A percentile compares a stretch with the other conserved stretches of the same genome.
Conservation (phyloP, 176 grass and related monocot genomes). For the Dendrocalamus sinicus region DNA sequence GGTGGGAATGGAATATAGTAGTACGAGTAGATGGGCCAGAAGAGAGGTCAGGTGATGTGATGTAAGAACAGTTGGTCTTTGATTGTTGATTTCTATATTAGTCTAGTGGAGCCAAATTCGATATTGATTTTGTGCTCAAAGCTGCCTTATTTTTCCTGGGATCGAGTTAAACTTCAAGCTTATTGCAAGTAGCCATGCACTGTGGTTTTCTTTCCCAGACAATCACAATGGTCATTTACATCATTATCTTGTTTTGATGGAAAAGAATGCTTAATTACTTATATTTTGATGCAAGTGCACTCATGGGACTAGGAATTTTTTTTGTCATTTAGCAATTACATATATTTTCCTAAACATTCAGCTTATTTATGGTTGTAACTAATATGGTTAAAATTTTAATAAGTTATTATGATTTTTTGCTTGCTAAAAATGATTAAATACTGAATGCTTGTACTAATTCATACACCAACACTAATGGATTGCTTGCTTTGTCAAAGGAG, state of each 20-base stretch:
- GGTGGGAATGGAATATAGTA: background rate
- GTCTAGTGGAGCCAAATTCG: background rate
- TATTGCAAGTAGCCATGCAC: background rate
- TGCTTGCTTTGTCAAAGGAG: too few relatives aligned
- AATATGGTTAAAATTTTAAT: background rate
- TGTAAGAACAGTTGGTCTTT: background rate
- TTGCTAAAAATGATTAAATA: conserved; percentile 1
- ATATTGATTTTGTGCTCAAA: background rate
- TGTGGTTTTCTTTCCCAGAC: background rate
- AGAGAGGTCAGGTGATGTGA: background rate
- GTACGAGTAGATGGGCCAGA: background rate
- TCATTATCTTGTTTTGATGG: background rate
- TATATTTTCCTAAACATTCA: conserved; percentile 6
- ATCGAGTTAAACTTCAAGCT: conserved; percentile 14
- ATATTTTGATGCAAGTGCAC: background rate
- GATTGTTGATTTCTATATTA: background rate
- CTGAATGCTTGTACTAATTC: background rate
- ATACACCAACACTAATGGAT: background rate
- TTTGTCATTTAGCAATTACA: background rate
- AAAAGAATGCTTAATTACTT: background rate
- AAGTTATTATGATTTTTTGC: background rate
- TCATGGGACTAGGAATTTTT: background rate
- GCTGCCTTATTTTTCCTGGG: background rate
- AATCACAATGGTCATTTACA: conserved; percentile 7
- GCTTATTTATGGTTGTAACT: conserved; percentile 13